These are phyloP conservation scores for Setaria italica DNA, from an alignment of 202 grass and related monocot genomes.

Conservation along the genomic window DNA sequence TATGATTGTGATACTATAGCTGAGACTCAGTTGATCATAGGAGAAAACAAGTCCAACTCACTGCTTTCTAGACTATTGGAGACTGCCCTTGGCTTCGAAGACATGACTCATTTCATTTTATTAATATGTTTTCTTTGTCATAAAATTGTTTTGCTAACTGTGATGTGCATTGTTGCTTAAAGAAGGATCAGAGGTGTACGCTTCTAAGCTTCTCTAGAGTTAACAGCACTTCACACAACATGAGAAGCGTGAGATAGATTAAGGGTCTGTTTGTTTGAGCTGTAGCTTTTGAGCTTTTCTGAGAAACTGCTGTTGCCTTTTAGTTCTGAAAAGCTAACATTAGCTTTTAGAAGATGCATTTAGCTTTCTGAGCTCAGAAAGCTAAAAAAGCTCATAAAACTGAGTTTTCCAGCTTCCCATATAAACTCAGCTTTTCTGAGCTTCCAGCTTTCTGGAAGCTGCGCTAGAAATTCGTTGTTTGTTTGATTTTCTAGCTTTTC, in stretches of 20 bases:
- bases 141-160: not conserved
- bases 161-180: not conserved
- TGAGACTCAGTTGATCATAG: slow-evolving; percentile 5
- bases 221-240: slow-evolving; percentile 16
- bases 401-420: too few species aligned
- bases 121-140: not conserved
- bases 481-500: too few species aligned
- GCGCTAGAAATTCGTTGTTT: too few species aligned
- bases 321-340: too few species aligned
- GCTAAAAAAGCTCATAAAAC: too few species aligned
- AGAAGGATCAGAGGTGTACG: not conserved
- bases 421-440: too few species aligned
- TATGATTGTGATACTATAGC: not conserved
- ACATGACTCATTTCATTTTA: slow-evolving; percentile 24
- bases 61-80: slow-evolving; percentile 43
- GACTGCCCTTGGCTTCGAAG: slow-evolving; percentile 51
- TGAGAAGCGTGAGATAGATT: not conserved
- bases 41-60: slow-evolving; percentile 2
- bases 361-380: too few species aligned
- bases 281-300: too few species aligned
- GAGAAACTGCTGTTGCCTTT: too few species aligned
- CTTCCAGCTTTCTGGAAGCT: too few species aligned
- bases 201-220: slow-evolving; percentile 34
- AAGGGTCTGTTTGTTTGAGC: not conserved
- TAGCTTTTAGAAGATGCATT: too few species aligned